Evolutionary conservation across 306 rosid species (phyloP), one percentile per base, ranked within the genome.

Genomic region (Gynostemma pentaphyllum): DNA sequence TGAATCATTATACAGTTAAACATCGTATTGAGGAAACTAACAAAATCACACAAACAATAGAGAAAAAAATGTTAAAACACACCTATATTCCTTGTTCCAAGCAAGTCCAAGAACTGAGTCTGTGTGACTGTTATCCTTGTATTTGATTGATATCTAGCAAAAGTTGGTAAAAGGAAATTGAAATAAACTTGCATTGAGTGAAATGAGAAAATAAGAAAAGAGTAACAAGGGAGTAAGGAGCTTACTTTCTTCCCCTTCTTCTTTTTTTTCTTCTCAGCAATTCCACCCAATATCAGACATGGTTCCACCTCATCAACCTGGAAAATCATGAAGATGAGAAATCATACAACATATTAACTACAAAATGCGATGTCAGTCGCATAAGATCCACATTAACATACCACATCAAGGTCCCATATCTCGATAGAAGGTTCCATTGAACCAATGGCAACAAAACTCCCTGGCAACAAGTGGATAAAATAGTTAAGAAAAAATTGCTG

Each of bases 371-470:
- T 45, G 19, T 54, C 51, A 52, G 53, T 55, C 52, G 7, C 50
- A 52, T 50, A 64, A 72, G 49, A 32, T 56, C 19, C 29, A 68
- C 45, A 68, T 14, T 55, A 41, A 78, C 95, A 70, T 84, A 91
- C 96, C 68, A 88, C 76, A 74, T 91, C 96, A 74, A 91, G 96
- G 80, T 91, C 95, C 95, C 95, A 91, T 68, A 91, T 88, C 82
- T 91, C 96, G 32, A 88, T 88, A 55, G 85, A 66, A 47, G 96
- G 96, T 59, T 82, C 92, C 98, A 91, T 88, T 57, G 94, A 75
- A 62, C 95, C 95, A 72, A 88, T 94, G 52, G 92, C 95, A 69
- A 88, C 41, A 67, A 88, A 88, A 68, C 82, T 91, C 60, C 98
- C 98, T 87, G 86, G 2, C 32, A 68, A 45, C 40, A 37, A 24